Evolutionary conservation across 768 basidiomycete species (phyloP).

Genomic region (Suillus placidus): DNA sequence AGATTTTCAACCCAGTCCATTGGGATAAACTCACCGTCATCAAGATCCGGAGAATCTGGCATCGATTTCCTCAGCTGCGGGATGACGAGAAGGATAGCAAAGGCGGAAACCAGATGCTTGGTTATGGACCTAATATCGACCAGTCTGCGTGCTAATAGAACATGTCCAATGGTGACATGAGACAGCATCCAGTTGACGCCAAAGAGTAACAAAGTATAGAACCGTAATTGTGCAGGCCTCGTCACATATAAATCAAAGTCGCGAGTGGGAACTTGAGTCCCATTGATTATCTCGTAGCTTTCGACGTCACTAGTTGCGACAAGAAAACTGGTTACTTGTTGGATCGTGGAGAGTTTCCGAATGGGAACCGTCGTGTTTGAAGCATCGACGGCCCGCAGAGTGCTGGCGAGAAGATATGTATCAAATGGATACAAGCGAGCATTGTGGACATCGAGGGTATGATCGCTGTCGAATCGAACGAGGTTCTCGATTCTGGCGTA

Average conservation of each 20-base stretch:
- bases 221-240: slow-evolving; percentile 47
- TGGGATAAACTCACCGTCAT: slow-evolving; percentile 33
- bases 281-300: slow-evolving; percentile 35
- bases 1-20: slow-evolving; percentile 14
- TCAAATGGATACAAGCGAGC: slow-evolving; percentile 62
- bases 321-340: slow-evolving; percentile 50
- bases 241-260: slow-evolving; percentile 50
- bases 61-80: slow-evolving; percentile 56
- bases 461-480: slow-evolving; percentile 58
- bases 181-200: slow-evolving; percentile 54
- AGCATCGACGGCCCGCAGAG: slow-evolving; percentile 43
- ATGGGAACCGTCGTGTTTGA: slow-evolving; percentile 45
- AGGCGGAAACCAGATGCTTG: slow-evolving; percentile 42
- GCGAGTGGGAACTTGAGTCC: slow-evolving; percentile 32
- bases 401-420: slow-evolving; percentile 51
- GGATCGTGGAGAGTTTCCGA: slow-evolving; percentile 44
- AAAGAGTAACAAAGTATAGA: slow-evolving; percentile 50
- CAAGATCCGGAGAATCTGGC: slow-evolving; percentile 59
- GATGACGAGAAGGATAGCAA: slow-evolving; percentile 47
- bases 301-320: slow-evolving; percentile 43
- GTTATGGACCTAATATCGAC: slow-evolving; percentile 34
- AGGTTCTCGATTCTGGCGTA: slow-evolving; percentile 52
- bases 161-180: slow-evolving; percentile 52
- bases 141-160: slow-evolving; percentile 44
- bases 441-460: slow-evolving; percentile 57